Evolutionary conservation across 257 asterid genomes (phyloP).

Genomic region (Nicotiana paniculata): DNA sequence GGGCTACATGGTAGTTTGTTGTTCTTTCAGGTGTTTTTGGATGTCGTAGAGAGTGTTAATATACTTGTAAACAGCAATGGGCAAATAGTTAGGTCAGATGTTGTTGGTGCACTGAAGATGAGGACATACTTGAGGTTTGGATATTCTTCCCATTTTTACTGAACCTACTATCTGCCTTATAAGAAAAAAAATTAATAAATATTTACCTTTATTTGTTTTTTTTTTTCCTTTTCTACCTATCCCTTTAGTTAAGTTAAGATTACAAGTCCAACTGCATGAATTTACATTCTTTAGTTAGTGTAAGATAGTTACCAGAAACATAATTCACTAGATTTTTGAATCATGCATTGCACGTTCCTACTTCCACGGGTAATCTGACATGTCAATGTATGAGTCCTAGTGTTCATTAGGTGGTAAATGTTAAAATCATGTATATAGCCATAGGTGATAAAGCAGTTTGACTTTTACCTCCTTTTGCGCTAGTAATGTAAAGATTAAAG

Average conservation of each 20-base stretch:
- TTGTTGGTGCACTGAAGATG: constrained; percentile 98
- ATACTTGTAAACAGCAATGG: constrained; percentile 98
- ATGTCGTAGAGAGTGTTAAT: constrained; percentile 99
- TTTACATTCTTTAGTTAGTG: background rate
- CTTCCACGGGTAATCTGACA: too few species aligned
- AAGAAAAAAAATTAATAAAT: background rate
- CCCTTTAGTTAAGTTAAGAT: background rate
- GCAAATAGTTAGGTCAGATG: constrained; percentile 94
- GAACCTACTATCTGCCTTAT: background rate
- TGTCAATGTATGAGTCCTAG: too few species aligned
- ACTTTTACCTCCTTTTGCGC: background rate
- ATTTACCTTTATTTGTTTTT: background rate
- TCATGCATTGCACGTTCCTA: background rate
- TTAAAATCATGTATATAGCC: background rate
- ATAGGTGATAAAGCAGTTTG: background rate
- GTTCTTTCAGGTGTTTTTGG: constrained; percentile 84
- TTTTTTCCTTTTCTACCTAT: background rate
- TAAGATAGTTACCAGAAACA: background rate
- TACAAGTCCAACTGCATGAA: background rate
- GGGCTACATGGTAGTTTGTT: constrained; percentile 15
- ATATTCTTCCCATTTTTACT: background rate
- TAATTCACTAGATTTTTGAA: background rate
- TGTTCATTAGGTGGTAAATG: too few species aligned
- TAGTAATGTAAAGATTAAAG: background rate
- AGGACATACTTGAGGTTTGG: constrained; percentile 86